Evolutionary conservation across 768 basidiomycete species (phyloP).

Genomic region (Cystobasidium ongulense): DNA sequence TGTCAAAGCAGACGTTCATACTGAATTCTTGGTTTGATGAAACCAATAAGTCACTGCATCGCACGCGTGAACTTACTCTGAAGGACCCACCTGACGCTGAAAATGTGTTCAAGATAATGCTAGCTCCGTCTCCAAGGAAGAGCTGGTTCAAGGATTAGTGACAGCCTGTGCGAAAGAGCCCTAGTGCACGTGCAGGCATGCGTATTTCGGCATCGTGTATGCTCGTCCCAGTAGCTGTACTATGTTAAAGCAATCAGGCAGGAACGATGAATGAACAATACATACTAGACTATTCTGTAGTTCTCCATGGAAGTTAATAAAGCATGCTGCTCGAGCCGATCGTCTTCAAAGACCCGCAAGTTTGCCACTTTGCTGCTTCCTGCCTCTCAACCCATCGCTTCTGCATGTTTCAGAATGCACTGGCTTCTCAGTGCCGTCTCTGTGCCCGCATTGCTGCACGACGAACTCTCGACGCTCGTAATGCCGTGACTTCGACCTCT

Average conservation of each 20-base stretch:
- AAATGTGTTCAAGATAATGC: conserved; percentile 29
- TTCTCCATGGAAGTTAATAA: too few species aligned
- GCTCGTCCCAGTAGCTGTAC: too few species aligned
- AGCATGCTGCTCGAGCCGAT: too few species aligned
- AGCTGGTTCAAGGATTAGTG: conserved; percentile 8
- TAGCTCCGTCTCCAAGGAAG: conserved; percentile 6
- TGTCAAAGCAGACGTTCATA: too few species aligned
- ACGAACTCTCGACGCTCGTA: neutral
- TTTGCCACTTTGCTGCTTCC: too few species aligned
- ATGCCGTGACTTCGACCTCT: neutral
- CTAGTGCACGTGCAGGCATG: neutral
- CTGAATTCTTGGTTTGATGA: conserved; percentile 47
- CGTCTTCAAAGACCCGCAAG: too few species aligned
- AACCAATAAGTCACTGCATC: conserved; percentile 69
- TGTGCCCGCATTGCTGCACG: neutral
- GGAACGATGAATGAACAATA: too few species aligned
- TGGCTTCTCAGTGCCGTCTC: neutral
- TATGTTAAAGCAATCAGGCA: too few species aligned
- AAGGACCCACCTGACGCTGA: conserved; percentile 22
- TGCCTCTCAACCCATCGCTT: neutral
- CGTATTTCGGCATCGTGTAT: too few species aligned
- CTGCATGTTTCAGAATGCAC: neutral
- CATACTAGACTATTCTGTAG: too few species aligned
- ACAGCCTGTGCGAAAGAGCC: neutral
- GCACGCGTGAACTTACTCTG: conserved; percentile 48